Conservation (phyloP, 148 eudicot species). For the Pouteria glomerata region DNA sequence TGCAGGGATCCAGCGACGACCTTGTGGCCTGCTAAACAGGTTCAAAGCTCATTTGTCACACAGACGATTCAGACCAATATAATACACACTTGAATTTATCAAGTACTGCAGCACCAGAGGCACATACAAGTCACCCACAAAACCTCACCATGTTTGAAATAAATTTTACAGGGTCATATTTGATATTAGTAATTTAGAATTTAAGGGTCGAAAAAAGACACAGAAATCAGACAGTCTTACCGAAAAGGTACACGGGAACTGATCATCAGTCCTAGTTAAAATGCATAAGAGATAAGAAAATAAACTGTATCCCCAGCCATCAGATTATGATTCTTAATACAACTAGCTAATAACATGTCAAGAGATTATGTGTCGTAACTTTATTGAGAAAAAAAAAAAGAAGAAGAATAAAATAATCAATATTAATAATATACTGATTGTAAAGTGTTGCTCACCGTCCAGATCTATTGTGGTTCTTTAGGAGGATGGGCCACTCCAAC, state of each 20-base stretch:
- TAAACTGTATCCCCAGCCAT: not conserved
- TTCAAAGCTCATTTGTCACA: not conserved
- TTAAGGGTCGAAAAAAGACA: not conserved
- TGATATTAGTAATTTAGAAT: not conserved
- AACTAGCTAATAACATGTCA: constrained; percentile 1
- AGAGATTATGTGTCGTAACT: not conserved
- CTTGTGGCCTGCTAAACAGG: not conserved
- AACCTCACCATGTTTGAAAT: not conserved
- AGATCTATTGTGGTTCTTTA: constrained; percentile 26
- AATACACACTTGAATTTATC: not conserved
- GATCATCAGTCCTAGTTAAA: not conserved
- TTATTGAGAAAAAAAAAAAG: not conserved
- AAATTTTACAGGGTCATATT: not conserved
- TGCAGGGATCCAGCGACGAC: not conserved
- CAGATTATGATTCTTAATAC: constrained; percentile 5
- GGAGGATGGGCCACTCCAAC: constrained; percentile 18
- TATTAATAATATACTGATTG: not conserved
- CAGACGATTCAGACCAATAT: not conserved
- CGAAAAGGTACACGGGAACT: constrained; percentile 1
- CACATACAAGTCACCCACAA: not conserved
- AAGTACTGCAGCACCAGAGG: not conserved
- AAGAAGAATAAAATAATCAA: not conserved
- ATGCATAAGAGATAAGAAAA: constrained; percentile 8
- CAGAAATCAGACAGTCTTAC: not conserved
- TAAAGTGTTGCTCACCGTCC: constrained; percentile 15